Evolutionary conservation across 2,329 filamentous ascomycete genomes (phyloP).

Genomic region (Fusarium sp.): DNA sequence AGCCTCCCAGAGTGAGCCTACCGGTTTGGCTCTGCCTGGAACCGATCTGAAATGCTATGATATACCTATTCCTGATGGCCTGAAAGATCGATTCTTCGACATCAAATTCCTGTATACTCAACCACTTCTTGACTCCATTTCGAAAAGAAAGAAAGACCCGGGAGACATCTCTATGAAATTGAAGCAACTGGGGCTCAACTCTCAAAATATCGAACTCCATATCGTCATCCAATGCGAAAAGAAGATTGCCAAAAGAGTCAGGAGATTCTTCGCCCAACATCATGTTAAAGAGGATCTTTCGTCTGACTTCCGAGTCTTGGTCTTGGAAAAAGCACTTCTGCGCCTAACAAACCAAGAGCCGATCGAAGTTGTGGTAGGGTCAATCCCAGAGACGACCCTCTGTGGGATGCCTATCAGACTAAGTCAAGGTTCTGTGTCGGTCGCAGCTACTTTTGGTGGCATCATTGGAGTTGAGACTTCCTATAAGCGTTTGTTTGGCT

Average conservation of each 20-base stretch:
- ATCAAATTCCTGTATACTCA: neutral
- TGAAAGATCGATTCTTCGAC: neutral
- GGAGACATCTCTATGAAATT: neutral
- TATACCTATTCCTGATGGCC: rapidly evolving
- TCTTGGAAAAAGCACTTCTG: neutral
- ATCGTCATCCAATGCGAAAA: constrained; percentile 6
- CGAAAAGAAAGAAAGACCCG: neutral
- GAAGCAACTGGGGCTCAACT: neutral
- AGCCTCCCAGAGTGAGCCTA: rapidly evolving
- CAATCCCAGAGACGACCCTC: rapidly evolving
- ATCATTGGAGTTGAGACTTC: neutral
- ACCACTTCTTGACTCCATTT: neutral
- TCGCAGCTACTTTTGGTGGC: neutral
- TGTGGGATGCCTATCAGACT: neutral
- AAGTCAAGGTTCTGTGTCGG: neutral
- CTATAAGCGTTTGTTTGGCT: neutral
- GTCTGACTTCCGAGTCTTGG: neutral
- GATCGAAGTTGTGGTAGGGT: neutral
- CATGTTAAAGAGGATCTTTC: neutral
- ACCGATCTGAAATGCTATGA: neutral
- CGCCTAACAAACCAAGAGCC: rapidly evolving
- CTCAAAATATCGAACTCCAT: neutral
- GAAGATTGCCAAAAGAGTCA: neutral
- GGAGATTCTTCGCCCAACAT: neutral
- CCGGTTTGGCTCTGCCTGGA: rapidly evolving